Conservation (phyloP, 805 yeast genomes). For the Ogataea salicorniae region DNA sequence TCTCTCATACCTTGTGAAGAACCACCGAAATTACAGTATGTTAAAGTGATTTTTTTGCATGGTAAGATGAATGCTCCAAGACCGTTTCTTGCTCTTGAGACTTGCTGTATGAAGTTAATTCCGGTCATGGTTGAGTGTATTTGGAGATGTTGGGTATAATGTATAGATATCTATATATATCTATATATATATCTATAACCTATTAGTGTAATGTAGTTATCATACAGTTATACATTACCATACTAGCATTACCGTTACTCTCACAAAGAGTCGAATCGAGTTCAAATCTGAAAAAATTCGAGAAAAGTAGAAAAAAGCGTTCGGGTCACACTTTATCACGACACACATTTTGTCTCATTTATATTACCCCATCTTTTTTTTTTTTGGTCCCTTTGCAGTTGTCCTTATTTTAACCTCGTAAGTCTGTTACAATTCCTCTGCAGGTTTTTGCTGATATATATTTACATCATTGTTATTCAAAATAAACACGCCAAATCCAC, state of each 20-base stretch:
- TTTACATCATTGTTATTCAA: not conserved
- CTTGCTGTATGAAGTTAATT: conserved; percentile 54
- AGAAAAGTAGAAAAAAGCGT: not conserved
- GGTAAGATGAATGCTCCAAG: conserved; percentile 68
- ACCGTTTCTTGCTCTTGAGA: conserved; percentile 68
- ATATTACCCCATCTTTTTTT: conserved; percentile 1
- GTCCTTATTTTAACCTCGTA: too few relatives aligned
- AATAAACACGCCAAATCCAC: not conserved
- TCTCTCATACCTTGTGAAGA: conserved; percentile 79
- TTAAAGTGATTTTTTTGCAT: conserved; percentile 68
- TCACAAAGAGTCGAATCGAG: not conserved
- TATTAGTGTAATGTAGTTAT: too few relatives aligned
- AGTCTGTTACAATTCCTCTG: too few relatives aligned
- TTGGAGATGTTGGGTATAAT: not conserved
- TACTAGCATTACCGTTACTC: not conserved
- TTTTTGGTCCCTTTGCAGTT: not conserved
- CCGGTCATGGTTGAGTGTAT: conserved; percentile 38
- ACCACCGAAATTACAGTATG: conserved; percentile 95
- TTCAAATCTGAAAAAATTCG: too few relatives aligned
- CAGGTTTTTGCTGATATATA: too few relatives aligned
- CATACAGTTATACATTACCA: too few relatives aligned
- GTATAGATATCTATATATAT: too few relatives aligned
- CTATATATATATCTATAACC: too few relatives aligned
- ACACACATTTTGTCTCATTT: not conserved
- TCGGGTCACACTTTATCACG: not conserved